Evolutionary conservation across 768 basidiomycete genomes (phyloP), one percentile per base, ranked within the genome.

Genomic region (Leccinum subgranulosum): DNA sequence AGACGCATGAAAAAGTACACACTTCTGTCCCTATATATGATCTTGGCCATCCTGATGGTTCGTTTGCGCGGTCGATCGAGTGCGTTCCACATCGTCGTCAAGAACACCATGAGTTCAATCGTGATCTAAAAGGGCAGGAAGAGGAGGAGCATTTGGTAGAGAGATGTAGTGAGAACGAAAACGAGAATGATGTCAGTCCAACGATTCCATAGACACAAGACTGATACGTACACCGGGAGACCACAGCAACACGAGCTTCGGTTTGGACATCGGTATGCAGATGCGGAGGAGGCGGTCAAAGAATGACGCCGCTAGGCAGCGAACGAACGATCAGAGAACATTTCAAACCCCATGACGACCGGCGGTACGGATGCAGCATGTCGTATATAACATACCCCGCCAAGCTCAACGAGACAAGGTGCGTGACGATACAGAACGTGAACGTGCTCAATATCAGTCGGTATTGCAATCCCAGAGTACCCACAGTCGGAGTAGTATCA

Each of bases 401-500:
- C 7, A 62, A 63, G 1, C 61, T 51, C 14, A 75, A 31, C 31
- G 68, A 48, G 0, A 63, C 48, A 6, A 68, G 53, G 31, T 76
- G 74, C 0, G 74, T 74, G 2, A 66, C 10, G 19, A 73, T 17
- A 27, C 69, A 76, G 31, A 71, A 60, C n/a, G 36, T 11, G 3
- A 77, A 52, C 1, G 74, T 76, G 45, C 36, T 53, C 19, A 69
- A 21, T 46, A 77, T 64, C 25, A 77, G 48, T 6, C 57, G 58
- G 17, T 60, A 65, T 19, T 36, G 11, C 67, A 69, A 39, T 66
- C 69, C 65, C 76, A 77, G 5, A 76, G 60, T 23, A 73, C 62
- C 77, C 77, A 78, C 7, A 77, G 27, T 3, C 75, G 72, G n/a
- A 77, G 63, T 34, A 78, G 0, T 29, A 9, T 9, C 9, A 28